These are phyloP conservation scores for Aureobasidium sp. DNA, from an alignment of 2,329 filamentous ascomycete species.

Conservation along the genomic window DNA sequence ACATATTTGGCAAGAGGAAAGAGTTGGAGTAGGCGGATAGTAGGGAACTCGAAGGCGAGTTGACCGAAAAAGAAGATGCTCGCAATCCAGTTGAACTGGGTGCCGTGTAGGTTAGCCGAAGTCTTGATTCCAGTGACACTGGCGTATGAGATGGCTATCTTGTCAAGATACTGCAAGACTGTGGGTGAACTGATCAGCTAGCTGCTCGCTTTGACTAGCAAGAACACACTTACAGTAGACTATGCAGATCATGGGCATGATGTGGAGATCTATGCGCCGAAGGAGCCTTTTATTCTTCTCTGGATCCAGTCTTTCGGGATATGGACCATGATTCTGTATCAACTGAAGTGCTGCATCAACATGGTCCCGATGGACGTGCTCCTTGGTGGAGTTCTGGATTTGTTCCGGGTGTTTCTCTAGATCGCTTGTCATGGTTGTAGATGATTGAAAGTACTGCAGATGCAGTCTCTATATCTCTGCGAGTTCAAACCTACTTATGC, in stretches of 20 bases:
- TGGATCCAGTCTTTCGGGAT: not conserved
- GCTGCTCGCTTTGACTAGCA: not conserved
- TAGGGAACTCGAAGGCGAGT: not conserved
- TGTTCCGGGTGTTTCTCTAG: not conserved
- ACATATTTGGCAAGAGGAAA: conserved; percentile 19
- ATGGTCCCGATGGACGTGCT: not conserved
- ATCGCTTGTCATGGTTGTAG: not conserved
- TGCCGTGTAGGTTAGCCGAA: not conserved
- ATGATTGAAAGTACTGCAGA: too few relatives aligned
- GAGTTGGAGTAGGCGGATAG: not conserved
- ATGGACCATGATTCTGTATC: not conserved
- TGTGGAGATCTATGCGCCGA: not conserved
- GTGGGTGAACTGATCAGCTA: not conserved
- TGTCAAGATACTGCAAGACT: conserved; percentile 2
- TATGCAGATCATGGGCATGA: conserved; percentile 1
- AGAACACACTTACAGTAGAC: not conserved
- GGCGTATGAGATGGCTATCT: conserved; percentile 1
- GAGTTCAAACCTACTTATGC: not conserved
- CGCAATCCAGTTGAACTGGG: not conserved
- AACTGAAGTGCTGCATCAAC: not conserved
- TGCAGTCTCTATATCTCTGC: not conserved
- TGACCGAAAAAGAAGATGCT: not conserved
- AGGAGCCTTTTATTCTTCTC: not conserved
- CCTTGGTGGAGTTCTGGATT: not conserved
- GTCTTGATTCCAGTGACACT: conserved; percentile 1